A percentile compares a stretch with the other conserved stretches of the same genome.
Evolutionary conservation across 192 early-diverging fungal genomes (phyloP).

Genomic region (Pecoramyces ruminantium): DNA sequence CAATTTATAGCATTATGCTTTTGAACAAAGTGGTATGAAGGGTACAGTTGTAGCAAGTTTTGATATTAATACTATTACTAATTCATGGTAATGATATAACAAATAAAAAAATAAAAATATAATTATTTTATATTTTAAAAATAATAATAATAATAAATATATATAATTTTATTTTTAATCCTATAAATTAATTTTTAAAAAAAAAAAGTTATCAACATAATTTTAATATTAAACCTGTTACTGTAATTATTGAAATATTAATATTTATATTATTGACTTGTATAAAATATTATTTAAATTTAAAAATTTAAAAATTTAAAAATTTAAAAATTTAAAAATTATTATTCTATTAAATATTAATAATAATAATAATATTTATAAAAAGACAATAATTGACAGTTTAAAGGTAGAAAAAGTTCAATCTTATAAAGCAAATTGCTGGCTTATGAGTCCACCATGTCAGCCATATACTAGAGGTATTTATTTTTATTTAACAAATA

Average conservation of each 20-base stretch:
- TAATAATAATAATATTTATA: background rate
- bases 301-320: no score
- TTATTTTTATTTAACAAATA: no score
- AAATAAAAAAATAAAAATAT: no score
- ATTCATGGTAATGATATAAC: background rate
- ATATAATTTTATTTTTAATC: no score
- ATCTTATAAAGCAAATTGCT: slow-evolving; percentile 53
- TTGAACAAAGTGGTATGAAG: background rate
- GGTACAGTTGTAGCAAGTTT: background rate
- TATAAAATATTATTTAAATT: no score
- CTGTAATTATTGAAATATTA: background rate
- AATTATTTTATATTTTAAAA: no score
- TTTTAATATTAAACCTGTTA: background rate
- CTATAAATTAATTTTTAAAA: no score
- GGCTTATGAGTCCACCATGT: slow-evolving; percentile 86
- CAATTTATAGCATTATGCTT: background rate
- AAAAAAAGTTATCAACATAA: background rate
- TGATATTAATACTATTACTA: background rate
- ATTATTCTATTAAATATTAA: no score
- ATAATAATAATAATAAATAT: no score
- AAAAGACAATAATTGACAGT: slow-evolving; percentile 25
- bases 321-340: no score
- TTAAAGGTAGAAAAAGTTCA: slow-evolving; percentile 25
- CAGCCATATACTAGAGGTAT: slow-evolving; percentile 42
- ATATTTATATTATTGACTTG: no score